A percentile compares a stretch with the other conserved stretches of the same genome.
Conservation (phyloP, 208 protist species). For the Leishmania guyanensis region DNA sequence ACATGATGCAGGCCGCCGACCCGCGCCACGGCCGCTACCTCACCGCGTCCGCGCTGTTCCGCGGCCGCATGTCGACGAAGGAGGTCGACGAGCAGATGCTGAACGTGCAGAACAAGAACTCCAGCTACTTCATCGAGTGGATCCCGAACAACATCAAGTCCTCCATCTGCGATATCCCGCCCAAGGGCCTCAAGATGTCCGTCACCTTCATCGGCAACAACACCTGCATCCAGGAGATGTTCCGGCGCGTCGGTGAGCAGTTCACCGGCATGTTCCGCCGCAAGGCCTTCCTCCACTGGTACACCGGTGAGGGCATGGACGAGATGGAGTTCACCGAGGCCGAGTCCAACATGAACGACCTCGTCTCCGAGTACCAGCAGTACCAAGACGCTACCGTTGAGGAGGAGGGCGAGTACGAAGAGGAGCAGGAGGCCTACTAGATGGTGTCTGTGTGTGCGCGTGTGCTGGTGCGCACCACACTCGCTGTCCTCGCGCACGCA, state of each 20-base stretch:
- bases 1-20: constrained; percentile 96
- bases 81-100: constrained; percentile 21
- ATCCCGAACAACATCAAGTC: constrained; percentile 3
- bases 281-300: constrained; percentile 99
- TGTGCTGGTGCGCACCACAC: too few species aligned
- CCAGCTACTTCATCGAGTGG: constrained; percentile 93
- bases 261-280: constrained; percentile 98
- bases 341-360: constrained; percentile 95
- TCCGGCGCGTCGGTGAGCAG: constrained; percentile 94
- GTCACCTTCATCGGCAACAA: constrained; percentile 96
- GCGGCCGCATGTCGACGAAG: constrained; percentile 96
- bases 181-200: constrained; percentile 93
- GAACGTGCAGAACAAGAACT: constrained; percentile 52
- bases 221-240: constrained; percentile 95
- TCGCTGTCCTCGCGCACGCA: too few species aligned
- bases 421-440: constrained; percentile 67
- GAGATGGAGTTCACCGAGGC: constrained; percentile 91
- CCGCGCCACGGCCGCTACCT: constrained; percentile 60
- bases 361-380: constrained; percentile 95
- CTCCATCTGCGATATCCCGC: constrained; percentile 91
- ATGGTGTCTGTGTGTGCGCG: neutral
- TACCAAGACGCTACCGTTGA: constrained; percentile 91
- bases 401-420: constrained; percentile 77
- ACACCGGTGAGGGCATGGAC: constrained; percentile 96
- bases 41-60: constrained; percentile 88